A percentile compares a stretch with the other conserved stretches of the same genome.
Evolutionary conservation across 495 filamentous ascomycete species (phyloP).

Genomic region (Penicillium chermesinum): DNA sequence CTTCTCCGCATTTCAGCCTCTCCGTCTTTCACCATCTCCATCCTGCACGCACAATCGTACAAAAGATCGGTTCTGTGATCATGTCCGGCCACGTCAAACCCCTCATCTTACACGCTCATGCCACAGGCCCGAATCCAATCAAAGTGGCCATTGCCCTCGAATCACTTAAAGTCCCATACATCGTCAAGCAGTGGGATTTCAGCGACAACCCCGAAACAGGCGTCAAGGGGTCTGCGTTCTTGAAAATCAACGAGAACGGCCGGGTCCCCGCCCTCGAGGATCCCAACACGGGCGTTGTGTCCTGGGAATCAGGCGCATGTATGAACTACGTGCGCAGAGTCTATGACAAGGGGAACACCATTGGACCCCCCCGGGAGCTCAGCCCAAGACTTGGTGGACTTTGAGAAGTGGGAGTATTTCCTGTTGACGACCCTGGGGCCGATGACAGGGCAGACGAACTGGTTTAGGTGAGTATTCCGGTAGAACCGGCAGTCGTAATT

Average conservation of each 20-base stretch:
- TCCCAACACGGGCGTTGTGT: constrained; percentile 38
- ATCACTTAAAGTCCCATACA: constrained; percentile 65
- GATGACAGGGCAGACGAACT: constrained; percentile 40
- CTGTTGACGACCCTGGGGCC: constrained; percentile 38
- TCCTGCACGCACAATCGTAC: not conserved
- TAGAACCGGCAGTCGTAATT: not conserved
- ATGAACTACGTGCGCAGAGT: constrained; percentile 36
- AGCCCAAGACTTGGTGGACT: constrained; percentile 39
- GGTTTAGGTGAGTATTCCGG: constrained; percentile 26
- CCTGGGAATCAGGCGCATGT: constrained; percentile 37
- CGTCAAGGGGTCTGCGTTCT: constrained; percentile 66
- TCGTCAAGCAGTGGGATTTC: constrained; percentile 58
- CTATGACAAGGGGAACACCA: constrained; percentile 24
- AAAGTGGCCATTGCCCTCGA: constrained; percentile 78
- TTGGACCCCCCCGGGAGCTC: constrained; percentile 24
- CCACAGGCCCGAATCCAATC: constrained; percentile 39
- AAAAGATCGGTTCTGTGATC: not conserved
- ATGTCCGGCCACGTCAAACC: constrained; percentile 25
- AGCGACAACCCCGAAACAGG: constrained; percentile 36
- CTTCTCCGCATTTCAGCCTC: not conserved
- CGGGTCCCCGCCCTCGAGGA: constrained; percentile 69
- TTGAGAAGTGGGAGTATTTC: constrained; percentile 46
- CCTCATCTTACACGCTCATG: constrained; percentile 35
- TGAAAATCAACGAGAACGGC: constrained; percentile 83
- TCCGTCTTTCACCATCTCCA: not conserved